A percentile compares a stretch with the other conserved stretches of the same genome.
Conservation (phyloP, 2,329 filamentous ascomycete genomes). For the Aspergillus costaricaensis region DNA sequence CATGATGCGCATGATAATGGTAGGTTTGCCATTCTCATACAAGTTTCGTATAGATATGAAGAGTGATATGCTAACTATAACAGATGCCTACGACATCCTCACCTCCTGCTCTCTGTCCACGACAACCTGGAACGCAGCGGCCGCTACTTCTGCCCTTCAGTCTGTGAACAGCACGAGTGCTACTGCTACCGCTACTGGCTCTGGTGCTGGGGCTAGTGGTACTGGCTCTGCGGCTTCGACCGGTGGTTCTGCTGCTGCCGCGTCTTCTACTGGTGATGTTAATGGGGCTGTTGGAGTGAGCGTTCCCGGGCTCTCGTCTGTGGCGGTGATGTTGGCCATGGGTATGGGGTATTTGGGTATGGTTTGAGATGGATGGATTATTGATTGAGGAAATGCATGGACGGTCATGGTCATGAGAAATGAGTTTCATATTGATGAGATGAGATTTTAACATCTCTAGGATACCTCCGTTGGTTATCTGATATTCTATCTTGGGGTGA, state of each 20-base stretch:
- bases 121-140: conserved; percentile 29
- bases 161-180: background rate
- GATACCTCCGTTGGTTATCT: no score
- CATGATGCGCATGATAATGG: conserved; percentile 26
- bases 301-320: background rate
- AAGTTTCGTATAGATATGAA: no score
- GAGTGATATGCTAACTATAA: background rate
- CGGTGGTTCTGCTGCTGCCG: background rate
- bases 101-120: conserved; percentile 29
- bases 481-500: no score
- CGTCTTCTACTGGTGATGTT: background rate
- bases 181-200: background rate
- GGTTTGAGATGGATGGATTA: no score
- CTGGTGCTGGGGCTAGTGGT: background rate
- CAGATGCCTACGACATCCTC: conserved; percentile 36
- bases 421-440: no score
- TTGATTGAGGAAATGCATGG: no score
- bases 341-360: background rate
- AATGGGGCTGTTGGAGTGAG: background rate
- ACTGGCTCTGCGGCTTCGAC: background rate
- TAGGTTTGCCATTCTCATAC: no score
- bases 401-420: no score
- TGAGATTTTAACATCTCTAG: no score
- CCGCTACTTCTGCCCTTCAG: conserved; percentile 22
- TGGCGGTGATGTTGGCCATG: background rate